Evolutionary conservation across 2,329 filamentous ascomycete genomes (phyloP).

Genomic region (Colletotrichum salicis): DNA sequence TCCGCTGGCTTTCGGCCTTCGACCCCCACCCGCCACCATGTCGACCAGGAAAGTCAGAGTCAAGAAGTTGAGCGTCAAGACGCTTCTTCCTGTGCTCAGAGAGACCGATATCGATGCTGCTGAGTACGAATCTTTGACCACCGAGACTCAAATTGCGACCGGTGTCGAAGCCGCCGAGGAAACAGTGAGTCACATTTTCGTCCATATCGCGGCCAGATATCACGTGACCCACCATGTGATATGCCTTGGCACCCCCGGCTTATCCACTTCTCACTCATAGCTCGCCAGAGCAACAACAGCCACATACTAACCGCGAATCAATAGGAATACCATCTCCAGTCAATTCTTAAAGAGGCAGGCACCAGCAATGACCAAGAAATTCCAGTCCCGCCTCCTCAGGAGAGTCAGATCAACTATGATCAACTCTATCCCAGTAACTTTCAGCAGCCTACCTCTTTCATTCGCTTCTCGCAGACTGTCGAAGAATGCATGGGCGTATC

Average conservation of each 20-base stretch:
- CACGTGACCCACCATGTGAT: constrained; percentile 63
- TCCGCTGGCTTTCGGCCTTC: constrained; percentile 59
- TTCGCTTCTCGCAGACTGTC: constrained; percentile 97
- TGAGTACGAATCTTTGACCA: constrained; percentile 87
- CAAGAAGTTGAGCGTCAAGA: constrained; percentile 93
- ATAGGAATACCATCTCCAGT: constrained; percentile 96
- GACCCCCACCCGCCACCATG: constrained; percentile 60
- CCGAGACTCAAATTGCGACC: constrained; percentile 88
- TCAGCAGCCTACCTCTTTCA: constrained; percentile 89
- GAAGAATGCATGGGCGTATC: constrained; percentile 91
- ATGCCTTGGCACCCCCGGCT: constrained; percentile 29
- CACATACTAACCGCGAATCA: constrained; percentile 44
- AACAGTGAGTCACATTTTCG: constrained; percentile 76
- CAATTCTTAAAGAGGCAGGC: constrained; percentile 71
- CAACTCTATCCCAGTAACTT: constrained; percentile 84
- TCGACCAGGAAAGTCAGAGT: constrained; percentile 78
- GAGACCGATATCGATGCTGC: constrained; percentile 90
- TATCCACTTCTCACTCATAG: constrained; percentile 18
- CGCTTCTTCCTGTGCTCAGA: constrained; percentile 84
- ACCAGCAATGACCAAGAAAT: constrained; percentile 70
- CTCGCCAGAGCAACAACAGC: background rate
- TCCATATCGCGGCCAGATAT: constrained; percentile 48
- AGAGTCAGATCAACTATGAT: constrained; percentile 83
- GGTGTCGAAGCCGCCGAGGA: constrained; percentile 98
- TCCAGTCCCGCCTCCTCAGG: constrained; percentile 71